Base-by-base conservation (phyloP, 2,329 filamentous ascomycete species). In the Diaporthe citriasiana region DNA sequence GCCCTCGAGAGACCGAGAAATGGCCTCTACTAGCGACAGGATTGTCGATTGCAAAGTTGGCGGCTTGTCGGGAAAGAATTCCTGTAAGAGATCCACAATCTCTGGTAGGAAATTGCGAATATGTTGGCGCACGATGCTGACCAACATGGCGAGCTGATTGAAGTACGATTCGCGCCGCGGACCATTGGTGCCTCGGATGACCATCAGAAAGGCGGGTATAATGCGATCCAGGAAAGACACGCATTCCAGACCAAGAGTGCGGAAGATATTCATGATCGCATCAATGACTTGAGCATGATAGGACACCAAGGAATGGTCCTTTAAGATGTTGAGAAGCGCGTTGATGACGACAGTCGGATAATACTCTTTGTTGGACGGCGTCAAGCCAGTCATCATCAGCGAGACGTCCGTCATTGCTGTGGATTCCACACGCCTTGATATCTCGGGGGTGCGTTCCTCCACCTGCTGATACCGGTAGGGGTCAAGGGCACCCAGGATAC, bases 261-360 rank as follows among this genome's bases (percentile, higher is more conserved):
- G 94, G 84, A 99, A 99, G 74, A 99, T 99, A 78, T 95, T 98
- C 92, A 99, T 98, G 79, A 99, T 97, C 7, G 97, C 97, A 82
- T 98, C 97, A 69, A 99, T 97, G 19, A 98, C 96, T 15, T 93
- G 92, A 5, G 95, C 96, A 80, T 99, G 97, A 79, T 98, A 96
- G 79, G 97, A 94, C 17, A 93, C 91, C 6, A 99, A 87, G 0
- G 97, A 98, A 35, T 92, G 92, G 78, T 99, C 97, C 79, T 96
- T 97, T 47, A 99, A 85, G 77, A 99, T 95, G 73, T 95, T 93
- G 79, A 99, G 91, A 15, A 99, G 89, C 1, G 97, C 97, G 79
- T 98, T 98, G 81, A 99, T 98, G 60, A 98, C 97, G 25, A 99
- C 95, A 0, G 97, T 99, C 0, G 97, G 97, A 80, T 98, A 99